phyloP scores from a whole-genome alignment of 495 filamentous ascomycete species.

The Cudoniella acicularis region DNA sequence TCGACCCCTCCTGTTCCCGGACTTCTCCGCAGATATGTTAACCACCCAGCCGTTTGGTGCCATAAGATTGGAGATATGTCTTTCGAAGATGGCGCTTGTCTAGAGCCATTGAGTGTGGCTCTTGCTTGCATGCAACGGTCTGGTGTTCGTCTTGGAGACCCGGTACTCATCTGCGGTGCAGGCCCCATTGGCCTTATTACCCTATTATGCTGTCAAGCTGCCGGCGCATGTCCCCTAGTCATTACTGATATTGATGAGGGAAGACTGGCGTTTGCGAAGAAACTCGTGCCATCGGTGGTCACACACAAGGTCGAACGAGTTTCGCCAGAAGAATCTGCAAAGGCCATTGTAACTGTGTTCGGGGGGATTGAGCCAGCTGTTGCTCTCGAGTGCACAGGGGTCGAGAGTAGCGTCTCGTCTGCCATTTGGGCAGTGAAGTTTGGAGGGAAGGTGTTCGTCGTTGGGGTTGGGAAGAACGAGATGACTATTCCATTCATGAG shows the following conservation, averaged over 20 bases:
- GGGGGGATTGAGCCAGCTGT: conserved; percentile 67
- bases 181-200: conserved; percentile 89
- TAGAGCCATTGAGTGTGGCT: conserved; percentile 84
- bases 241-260: conserved; percentile 92
- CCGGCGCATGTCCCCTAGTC: conserved; percentile 79
- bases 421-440: conserved; percentile 89
- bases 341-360: conserved; percentile 59
- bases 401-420: conserved; percentile 80
- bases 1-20: conserved; percentile 86
- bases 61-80: conserved; percentile 89
- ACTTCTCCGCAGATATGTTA: conserved; percentile 88
- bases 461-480: conserved; percentile 90
- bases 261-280: conserved; percentile 76
- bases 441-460: conserved; percentile 90
- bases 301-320: conserved; percentile 73
- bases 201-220: conserved; percentile 73
- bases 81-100: conserved; percentile 80
- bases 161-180: conserved; percentile 81
- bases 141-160: conserved; percentile 73
- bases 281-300: conserved; percentile 64
- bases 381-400: conserved; percentile 85
- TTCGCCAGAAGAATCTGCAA: conserved; percentile 65
- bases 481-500: conserved; percentile 94
- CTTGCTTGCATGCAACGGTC: conserved; percentile 80
- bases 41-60: conserved; percentile 87